Percentiles rank a stretch among this genome's conserved stretches.
Evolutionary conservation across 2,329 filamentous ascomycete genomes (phyloP).

Genomic region (Mollisia scopiformis): DNA sequence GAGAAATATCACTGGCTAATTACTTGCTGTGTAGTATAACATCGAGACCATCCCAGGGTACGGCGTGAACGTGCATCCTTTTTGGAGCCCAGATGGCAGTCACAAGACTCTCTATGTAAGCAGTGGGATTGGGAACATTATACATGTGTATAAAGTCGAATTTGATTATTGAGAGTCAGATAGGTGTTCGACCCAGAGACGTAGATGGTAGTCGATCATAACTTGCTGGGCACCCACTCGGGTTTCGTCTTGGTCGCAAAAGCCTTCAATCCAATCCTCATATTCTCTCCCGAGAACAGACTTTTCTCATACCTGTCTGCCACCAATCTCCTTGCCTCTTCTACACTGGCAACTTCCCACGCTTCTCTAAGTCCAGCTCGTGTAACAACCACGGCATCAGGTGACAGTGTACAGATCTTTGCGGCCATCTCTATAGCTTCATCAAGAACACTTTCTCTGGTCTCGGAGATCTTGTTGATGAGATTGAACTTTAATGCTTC

Average conservation of each 20-base stretch:
- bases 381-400: conserved; percentile 74
- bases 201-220: no score
- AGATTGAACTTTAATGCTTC: conserved; percentile 68
- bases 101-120: not conserved
- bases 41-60: not conserved
- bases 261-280: conserved; percentile 72
- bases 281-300: conserved; percentile 69
- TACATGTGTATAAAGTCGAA: conserved; percentile 1
- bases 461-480: conserved; percentile 64
- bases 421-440: conserved; percentile 64
- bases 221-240: conserved; percentile 66
- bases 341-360: conserved; percentile 66
- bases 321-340: conserved; percentile 60
- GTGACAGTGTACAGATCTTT: conserved; percentile 66
- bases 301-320: conserved; percentile 55
- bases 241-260: conserved; percentile 78
- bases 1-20: not conserved
- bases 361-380: conserved; percentile 71
- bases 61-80: not conserved
- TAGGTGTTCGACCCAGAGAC: no score
- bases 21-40: not conserved
- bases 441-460: conserved; percentile 47
- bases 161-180: no score
- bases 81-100: not conserved
- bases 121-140: not conserved